Percentiles rank a stretch among this genome's conserved stretches.
These are phyloP conservation scores for Globisporangium emineosum DNA, from an alignment of 352 stramenopile genomes.

Conservation along the genomic window DNA sequence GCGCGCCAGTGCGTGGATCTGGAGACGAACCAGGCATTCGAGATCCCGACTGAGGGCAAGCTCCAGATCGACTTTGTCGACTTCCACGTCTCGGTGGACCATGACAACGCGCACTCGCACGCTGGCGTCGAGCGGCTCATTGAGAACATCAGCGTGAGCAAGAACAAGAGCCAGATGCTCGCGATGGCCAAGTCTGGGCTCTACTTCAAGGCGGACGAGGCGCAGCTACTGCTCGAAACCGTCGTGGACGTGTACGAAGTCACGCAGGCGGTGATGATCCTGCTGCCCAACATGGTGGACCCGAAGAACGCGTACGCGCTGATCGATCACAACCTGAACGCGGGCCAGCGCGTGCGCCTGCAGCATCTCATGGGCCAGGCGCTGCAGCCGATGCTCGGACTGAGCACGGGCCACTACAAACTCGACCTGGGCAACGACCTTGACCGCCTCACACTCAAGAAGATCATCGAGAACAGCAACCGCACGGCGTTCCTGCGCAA, in stretches of 20 bases:
- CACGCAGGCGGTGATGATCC: slow-evolving; percentile 54
- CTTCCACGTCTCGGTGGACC: slow-evolving; percentile 65
- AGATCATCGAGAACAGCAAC: slow-evolving; percentile 77
- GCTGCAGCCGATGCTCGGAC: slow-evolving; percentile 58
- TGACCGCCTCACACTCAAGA: slow-evolving; percentile 63
- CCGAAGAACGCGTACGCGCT: slow-evolving; percentile 53
- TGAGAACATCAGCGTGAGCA: slow-evolving; percentile 70
- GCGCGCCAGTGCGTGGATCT: slow-evolving; percentile 57
- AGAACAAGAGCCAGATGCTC: slow-evolving; percentile 81
- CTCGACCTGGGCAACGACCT: slow-evolving; percentile 66
- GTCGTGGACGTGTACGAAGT: slow-evolving; percentile 62
- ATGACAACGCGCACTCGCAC: slow-evolving; percentile 66
- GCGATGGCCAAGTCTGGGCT: slow-evolving; percentile 75
- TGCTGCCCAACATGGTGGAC: slow-evolving; percentile 77
- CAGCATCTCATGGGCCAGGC: slow-evolving; percentile 66
- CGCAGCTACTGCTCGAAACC: slow-evolving; percentile 65
- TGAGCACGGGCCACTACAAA: slow-evolving; percentile 62
- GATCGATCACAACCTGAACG: slow-evolving; percentile 64
- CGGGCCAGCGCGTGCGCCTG: slow-evolving; percentile 42
- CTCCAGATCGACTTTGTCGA: slow-evolving; percentile 73
- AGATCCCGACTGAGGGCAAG: slow-evolving; percentile 57
- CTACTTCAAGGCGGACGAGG: slow-evolving; percentile 61
- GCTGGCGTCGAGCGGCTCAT: slow-evolving; percentile 67
- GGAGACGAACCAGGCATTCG: slow-evolving; percentile 51
- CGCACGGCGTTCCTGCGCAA: slow-evolving; percentile 72